phyloP scores from a whole-genome alignment of 805 yeast species.

The Yarrowia sp. region DNA sequence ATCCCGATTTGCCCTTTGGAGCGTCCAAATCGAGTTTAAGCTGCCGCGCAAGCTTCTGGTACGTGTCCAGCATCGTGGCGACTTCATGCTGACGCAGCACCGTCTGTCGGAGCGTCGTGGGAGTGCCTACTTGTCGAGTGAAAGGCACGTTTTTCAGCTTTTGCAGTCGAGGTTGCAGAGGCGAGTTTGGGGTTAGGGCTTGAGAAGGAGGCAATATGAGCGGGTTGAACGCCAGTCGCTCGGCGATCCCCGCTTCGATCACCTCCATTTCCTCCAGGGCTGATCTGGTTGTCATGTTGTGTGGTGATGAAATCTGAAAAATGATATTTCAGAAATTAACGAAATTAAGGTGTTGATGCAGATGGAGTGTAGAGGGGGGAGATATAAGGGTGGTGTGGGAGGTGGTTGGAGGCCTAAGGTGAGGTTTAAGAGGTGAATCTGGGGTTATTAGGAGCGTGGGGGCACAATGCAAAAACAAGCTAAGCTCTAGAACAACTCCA shows the following conservation, averaged over 20 bases:
- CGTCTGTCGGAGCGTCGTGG: conserved; percentile 51
- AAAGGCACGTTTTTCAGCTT: conserved; percentile 13
- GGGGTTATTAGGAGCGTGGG: too few relatives aligned
- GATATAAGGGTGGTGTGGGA: too few relatives aligned
- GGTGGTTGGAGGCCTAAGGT: too few relatives aligned
- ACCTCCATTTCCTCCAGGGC: conserved; percentile 57
- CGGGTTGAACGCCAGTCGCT: conserved; percentile 59
- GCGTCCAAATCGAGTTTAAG: conserved; percentile 27
- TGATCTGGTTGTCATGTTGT: conserved; percentile 2
- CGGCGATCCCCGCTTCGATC: conserved; percentile 64
- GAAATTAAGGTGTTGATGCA: not conserved
- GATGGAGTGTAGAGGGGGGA: not conserved
- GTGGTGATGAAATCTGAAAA: not conserved
- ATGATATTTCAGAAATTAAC: not conserved
- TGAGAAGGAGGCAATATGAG: conserved; percentile 44
- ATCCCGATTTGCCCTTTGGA: not conserved
- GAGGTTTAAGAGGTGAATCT: too few relatives aligned
- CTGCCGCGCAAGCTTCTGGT: conserved; percentile 38
- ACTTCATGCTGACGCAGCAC: conserved; percentile 69
- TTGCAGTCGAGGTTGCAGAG: conserved; percentile 30
- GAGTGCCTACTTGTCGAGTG: conserved; percentile 37
- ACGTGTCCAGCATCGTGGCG: conserved; percentile 49
- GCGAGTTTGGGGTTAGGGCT: conserved; percentile 33
- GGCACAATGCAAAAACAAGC: too few relatives aligned
- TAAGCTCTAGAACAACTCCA: too few relatives aligned